These are phyloP conservation scores for Keqinozyma sinolaborantium DNA, from an alignment of 1,139 yeast species.

Conservation along the genomic window DNA sequence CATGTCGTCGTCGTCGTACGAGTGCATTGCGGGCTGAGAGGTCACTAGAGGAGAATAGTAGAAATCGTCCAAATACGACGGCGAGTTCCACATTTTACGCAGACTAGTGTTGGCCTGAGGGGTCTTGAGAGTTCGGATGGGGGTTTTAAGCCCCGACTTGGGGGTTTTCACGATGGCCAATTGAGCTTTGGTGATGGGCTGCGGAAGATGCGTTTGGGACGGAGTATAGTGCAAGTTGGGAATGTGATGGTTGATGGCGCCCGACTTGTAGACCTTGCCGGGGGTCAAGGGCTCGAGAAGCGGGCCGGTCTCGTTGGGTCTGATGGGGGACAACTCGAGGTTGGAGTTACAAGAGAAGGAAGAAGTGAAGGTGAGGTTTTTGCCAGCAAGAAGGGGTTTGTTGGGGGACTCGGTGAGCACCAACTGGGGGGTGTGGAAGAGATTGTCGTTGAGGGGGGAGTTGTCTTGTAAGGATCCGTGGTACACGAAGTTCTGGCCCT, in stretches of 20 bases:
- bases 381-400: constrained; percentile 41
- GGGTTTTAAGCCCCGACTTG: constrained; percentile 28
- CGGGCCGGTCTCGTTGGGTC: constrained; percentile 59
- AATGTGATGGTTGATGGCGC: constrained; percentile 14
- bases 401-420: constrained; percentile 33
- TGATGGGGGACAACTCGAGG: constrained; percentile 59
- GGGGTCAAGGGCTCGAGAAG: constrained; percentile 57
- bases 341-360: constrained; percentile 67
- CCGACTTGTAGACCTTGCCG: constrained; percentile 21
- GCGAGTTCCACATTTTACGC: constrained; percentile 59
- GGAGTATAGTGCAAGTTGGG: constrained; percentile 7
- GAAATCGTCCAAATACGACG: constrained; percentile 64
- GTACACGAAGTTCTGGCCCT: neutral
- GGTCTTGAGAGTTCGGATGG: constrained; percentile 35
- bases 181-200: constrained; percentile 3
- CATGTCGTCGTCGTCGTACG: constrained; percentile 57
- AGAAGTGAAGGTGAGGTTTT: constrained; percentile 46
- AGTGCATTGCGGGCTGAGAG: constrained; percentile 21
- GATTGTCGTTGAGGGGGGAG: constrained; percentile 7
- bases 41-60: constrained; percentile 55
- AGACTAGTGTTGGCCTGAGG: constrained; percentile 42
- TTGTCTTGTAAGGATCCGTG: neutral
- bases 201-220: constrained; percentile 4
- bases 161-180: constrained; percentile 14
- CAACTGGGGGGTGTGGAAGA: constrained; percentile 23